These are phyloP conservation scores for Trichoderma atroviride DNA, from an alignment of 2,329 filamentous ascomycete species.

Conservation along the genomic window DNA sequence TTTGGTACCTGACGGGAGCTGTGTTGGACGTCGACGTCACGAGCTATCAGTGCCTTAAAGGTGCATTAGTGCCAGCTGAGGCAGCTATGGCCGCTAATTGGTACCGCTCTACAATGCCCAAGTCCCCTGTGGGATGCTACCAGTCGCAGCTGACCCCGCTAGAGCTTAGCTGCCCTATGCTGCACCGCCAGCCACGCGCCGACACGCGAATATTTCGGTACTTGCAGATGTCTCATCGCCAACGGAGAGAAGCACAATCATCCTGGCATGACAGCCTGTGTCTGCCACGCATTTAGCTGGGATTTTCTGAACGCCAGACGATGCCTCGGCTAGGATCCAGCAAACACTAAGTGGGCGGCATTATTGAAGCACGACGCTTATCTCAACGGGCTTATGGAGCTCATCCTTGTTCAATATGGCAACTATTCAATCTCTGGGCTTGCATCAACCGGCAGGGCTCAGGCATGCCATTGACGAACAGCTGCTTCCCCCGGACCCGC, in stretches of 20 bases:
- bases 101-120: neutral
- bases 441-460: conserved; percentile 85
- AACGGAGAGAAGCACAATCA: neutral
- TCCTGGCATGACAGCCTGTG: neutral
- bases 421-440: conserved; percentile 83
- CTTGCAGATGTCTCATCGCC: neutral
- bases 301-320: neutral
- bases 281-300: conserved; percentile 2
- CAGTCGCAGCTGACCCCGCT: conserved; percentile 21
- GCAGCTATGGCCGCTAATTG: conserved; percentile 4
- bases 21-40: conserved; percentile 39
- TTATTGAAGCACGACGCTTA: neutral
- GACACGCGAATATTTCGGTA: conserved; percentile 20
- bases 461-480: conserved; percentile 81
- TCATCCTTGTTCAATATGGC: conserved; percentile 65
- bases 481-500: conserved; percentile 69
- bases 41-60: conserved; percentile 27
- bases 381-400: conserved; percentile 39
- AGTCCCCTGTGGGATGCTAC: neutral
- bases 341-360: conserved; percentile 4
- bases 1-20: conserved; percentile 16
- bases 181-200: conserved; percentile 20
- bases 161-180: conserved; percentile 12
- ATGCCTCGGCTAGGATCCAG: neutral
- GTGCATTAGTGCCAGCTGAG: neutral